Evolutionary conservation across 2,329 filamentous ascomycete species (phyloP), one percentile per base, ranked within the genome.

Genomic region (Teratosphaeria epicoccoides): DNA sequence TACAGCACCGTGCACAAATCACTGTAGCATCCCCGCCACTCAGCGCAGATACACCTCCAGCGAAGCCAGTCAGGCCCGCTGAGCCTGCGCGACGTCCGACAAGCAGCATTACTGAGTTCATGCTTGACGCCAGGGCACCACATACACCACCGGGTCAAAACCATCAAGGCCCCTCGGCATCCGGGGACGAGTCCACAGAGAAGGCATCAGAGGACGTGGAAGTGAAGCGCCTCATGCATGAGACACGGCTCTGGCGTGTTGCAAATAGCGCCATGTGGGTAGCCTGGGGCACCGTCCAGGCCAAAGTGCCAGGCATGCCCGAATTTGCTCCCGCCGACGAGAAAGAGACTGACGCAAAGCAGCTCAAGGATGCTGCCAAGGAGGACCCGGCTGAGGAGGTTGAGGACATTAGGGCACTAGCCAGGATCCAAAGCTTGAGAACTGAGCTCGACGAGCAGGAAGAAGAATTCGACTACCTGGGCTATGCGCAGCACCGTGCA

Each of bases 231-330:
- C 74, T 98, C 24, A 73, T 93, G 63, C 80, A 84, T 40, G 89
- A 97, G 71, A 83, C 88, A 2, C 76, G 82, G 14, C 74, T 95
- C 45, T 98, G 93, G 93, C 82, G 93, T 2, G 75, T 87, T 0
- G 87, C 88, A 37, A 95, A 93, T 70, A 89, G 85, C 29, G 88
- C 88, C 1, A 82, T 87, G 70, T 98, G 93, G 93, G 81, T 94
- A 23, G 87, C 89, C 1, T 98, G 93, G 93, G 93, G 93, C 23
- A 88, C 97, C 55, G 86, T 98, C 49, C 93, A 98, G 71, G 91
- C 93, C 46, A 90, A 93, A 66, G 77, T 95, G 1, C 83, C 87
- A 0, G 87, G 83, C 0, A 75, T 91, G 66, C 80, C 84, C 17
- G 70, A 72, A 14, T 73, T 74, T 29, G 24, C 25, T 23, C 24